Base-by-base conservation (phyloP, 2,329 filamentous ascomycete species). In the Dactylella cylindrospora region DNA sequence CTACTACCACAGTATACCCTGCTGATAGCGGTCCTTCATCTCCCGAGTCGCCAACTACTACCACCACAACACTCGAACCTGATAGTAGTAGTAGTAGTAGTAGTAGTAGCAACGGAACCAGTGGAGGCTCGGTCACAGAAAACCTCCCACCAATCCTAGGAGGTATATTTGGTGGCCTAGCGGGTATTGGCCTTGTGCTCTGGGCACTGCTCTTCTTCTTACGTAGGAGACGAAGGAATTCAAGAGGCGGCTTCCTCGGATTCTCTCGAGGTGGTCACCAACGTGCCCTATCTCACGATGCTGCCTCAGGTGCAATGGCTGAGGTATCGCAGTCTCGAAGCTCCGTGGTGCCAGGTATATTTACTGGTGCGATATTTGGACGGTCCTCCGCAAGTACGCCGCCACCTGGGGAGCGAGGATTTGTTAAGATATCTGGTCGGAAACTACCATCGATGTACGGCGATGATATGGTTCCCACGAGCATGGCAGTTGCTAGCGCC, bases 101-200 rank as follows among this genome's bases (percentile, higher is more conserved):
- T 17, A 40, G 29, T 12, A 23, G 47, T 13, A 23, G 7, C 23
- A n/a, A 15, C 10, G 22, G 43, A 7, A 15, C 35, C 5, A 33
- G 22, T 23, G n/a, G n/a, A n/a, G n/a, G n/a, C n/a, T 25, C 55
- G 7, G 10, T 53, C 22, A 62, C 20, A 19, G 57, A 62, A 25
- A 64, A 38, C 12, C 50, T 64, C n/a, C 59, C 59, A n/a, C 59
- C 59, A 17, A 64, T 64, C 8, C 45, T 64, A 6, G 59, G 59
- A 9, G 59, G 59, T 5, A 33, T 64, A 17, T 64, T 64, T 35
- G 59, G 59, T 13, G 59, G 51, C 20, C 22, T 64, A 25, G 59
- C 59, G 9, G 59, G 51, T 10, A 19, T 64, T 22, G 51, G 59
- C 6, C 28, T 64, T 28, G 59, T 64, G 2, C 29, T 64, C 19